These are phyloP conservation scores for Fusarium multiceps DNA, from an alignment of 2,329 filamentous ascomycete species.

Conservation along the genomic window DNA sequence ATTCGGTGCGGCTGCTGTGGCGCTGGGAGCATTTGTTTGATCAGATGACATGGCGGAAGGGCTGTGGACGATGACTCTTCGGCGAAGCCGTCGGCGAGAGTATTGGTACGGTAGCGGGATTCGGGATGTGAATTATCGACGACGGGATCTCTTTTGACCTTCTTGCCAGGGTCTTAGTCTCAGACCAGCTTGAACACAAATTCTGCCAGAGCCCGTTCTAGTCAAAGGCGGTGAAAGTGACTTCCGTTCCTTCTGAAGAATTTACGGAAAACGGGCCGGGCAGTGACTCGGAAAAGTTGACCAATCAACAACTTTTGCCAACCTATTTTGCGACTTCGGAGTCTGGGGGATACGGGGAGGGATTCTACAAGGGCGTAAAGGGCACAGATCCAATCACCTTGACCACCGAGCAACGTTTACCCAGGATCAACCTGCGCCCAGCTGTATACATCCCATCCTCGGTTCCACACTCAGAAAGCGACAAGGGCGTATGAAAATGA, in stretches of 20 bases:
- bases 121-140: constrained; percentile 9
- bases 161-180: constrained; percentile 22
- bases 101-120: constrained; percentile 5
- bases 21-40: constrained; percentile 19
- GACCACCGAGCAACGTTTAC: constrained; percentile 31
- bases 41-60: constrained; percentile 38
- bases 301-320: neutral
- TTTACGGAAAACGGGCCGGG: neutral
- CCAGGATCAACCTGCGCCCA: constrained; percentile 34
- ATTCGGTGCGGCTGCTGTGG: constrained; percentile 33
- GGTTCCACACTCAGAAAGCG: constrained; percentile 42
- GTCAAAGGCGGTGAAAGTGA: constrained; percentile 37
- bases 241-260: neutral
- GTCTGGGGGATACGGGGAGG: constrained; percentile 25
- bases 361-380: constrained; percentile 17
- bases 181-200: constrained; percentile 11
- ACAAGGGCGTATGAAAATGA: constrained; percentile 45
- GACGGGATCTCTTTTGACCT: constrained; percentile 25
- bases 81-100: neutral
- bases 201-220: constrained; percentile 29
- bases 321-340: constrained; percentile 28
- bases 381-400: constrained; percentile 42
- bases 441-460: constrained; percentile 39
- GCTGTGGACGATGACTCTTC: neutral
- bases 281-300: neutral